phyloP scores from a whole-genome alignment of 2,329 filamentous ascomycete genomes.

The Claviceps pazoutovae region DNA sequence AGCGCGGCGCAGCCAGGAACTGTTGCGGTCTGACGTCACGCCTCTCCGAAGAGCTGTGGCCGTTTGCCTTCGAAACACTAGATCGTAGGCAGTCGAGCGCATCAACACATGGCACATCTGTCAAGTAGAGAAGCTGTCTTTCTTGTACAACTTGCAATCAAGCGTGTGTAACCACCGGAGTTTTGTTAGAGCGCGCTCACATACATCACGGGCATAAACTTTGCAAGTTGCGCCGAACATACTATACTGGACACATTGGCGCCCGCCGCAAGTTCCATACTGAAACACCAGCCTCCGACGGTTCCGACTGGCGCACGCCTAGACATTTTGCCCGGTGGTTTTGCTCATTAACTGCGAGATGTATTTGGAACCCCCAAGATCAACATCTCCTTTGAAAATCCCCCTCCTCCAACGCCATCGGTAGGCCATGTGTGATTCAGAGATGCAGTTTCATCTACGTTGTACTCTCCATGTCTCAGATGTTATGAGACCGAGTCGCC shows the following conservation, averaged over 20 bases:
- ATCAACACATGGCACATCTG: constrained; percentile 10
- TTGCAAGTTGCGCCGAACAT: constrained; percentile 7
- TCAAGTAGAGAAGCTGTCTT: constrained; percentile 2
- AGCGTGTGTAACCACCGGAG: background rate
- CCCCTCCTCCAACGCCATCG: no score
- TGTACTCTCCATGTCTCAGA: no score
- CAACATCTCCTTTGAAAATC: no score
- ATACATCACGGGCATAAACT: constrained; percentile 6
- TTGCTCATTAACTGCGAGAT: constrained; percentile 9
- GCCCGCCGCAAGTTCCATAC: constrained; percentile 11
- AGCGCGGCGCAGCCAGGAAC: constrained; percentile 5
- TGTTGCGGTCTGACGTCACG: constrained; percentile 9
- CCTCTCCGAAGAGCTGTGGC: background rate
- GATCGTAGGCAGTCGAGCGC: constrained; percentile 9
- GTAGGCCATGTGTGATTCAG: no score
- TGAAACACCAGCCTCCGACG: constrained; percentile 19
- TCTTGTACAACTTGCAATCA: constrained; percentile 4
- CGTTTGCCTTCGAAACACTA: background rate
- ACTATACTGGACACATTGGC: constrained; percentile 9
- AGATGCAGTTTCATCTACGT: no score
- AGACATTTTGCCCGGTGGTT: constrained; percentile 14
- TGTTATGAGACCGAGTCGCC: no score
- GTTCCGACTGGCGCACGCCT: constrained; percentile 11
- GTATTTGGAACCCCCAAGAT: no score
- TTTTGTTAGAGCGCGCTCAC: constrained; percentile 7